These are phyloP conservation scores for Eucalyptus lansdowneana DNA, from an alignment of 345 rosid species.

Conservation along the genomic window DNA sequence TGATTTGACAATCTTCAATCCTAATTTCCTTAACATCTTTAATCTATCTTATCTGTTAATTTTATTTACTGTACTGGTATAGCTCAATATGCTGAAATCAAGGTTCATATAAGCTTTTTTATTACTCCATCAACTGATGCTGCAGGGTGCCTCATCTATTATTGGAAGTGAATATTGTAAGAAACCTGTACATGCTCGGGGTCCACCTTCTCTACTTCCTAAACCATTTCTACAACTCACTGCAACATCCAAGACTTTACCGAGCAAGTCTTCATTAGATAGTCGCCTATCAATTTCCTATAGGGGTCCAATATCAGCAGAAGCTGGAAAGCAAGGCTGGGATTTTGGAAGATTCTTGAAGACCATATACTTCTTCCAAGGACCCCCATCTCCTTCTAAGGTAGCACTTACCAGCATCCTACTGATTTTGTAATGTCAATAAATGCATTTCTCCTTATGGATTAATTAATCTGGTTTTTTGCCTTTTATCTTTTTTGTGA, in stretches of 20 bases:
- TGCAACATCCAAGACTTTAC: constrained; percentile 12
- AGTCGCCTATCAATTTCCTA: constrained; percentile 6
- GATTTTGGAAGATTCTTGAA: constrained; percentile 82
- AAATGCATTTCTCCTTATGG: background rate
- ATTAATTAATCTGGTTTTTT: constrained; percentile 1
- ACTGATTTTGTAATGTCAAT: background rate
- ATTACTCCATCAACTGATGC: background rate
- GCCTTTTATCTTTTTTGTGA: constrained; percentile 1
- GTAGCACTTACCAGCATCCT: constrained; percentile 8
- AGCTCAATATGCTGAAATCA: background rate
- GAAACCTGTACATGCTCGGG: constrained; percentile 11
- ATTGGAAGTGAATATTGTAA: constrained; percentile 10
- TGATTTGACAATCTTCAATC: background rate
- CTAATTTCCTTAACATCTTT: background rate
- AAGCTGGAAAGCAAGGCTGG: constrained; percentile 56
- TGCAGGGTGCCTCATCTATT: constrained; percentile 59
- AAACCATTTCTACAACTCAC: constrained; percentile 69
- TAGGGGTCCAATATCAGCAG: constrained; percentile 18
- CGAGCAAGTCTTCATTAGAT: constrained; percentile 10
- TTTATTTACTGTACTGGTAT: background rate
- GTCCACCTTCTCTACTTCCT: constrained; percentile 34
- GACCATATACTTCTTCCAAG: constrained; percentile 75
- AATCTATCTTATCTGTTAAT: background rate
- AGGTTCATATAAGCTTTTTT: background rate
- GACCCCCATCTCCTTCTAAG: constrained; percentile 80